Base-by-base conservation (phyloP, 2,329 filamentous ascomycete species). In the Aschersonia sp. region DNA sequence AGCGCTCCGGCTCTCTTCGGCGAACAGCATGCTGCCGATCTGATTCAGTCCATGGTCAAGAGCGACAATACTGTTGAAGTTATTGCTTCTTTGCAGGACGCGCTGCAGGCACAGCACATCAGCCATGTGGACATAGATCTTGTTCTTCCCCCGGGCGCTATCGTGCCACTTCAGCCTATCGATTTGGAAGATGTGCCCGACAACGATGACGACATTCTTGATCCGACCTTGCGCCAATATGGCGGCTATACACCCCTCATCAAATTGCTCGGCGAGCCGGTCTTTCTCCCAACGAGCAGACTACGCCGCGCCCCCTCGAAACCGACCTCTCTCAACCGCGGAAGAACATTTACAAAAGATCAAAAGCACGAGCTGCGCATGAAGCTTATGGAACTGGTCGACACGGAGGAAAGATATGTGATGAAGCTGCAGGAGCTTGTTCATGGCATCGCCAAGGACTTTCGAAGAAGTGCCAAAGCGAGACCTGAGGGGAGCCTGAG, bases 401-500 rank as follows among this genome's bases (percentile, higher is more conserved):
- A 94, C 57, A 98, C 92, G 0, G 92, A 98, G 62, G 87, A 92
- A 60, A 83, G 87, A 62, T 98, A 97, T 64, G 87, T 98, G 41
- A 74, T 77, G 56, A 95, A 97, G 63, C 67, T 98, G 48, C 79
- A 85, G 51, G 85, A 92, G 54, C 67, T 98, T 50, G 84, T 95
- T 41, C 79, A 84, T 52, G 79, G 83, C 50, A 79, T 95, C 32
- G 87, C 87, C 30, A 77, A 79, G 47, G 85, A 94, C 51, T 89
- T 94, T 56, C 80, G 85, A 32, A 69, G 81, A 45, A 83, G 80
- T 52, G 82, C 83, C 4, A 79, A 74, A 55, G 68, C 67, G 32
- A 75, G 75, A 55, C 63, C 69, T 10, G 60, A 71, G 32, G 71
- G 72, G 49, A 88, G 84, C 59, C 72, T 76, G 51, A 88, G 83